phyloP scores from a whole-genome alignment of 2,329 filamentous ascomycete genomes.

The Rosellinia necatrix region DNA sequence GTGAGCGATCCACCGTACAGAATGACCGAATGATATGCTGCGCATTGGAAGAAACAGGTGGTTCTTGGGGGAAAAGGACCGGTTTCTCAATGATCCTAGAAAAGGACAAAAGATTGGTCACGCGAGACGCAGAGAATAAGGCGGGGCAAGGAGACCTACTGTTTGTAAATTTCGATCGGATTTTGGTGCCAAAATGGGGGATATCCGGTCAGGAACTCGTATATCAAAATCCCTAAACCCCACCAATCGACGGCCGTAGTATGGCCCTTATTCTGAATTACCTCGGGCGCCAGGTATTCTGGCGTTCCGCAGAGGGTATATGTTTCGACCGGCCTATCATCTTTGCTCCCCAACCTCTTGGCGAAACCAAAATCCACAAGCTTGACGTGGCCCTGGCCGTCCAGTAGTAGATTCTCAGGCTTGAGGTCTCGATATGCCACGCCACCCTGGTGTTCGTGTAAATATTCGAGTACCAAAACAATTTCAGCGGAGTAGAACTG shows the following conservation, averaged over 20 bases:
- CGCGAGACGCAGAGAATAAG: not conserved
- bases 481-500: constrained; percentile 87
- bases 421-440: constrained; percentile 83
- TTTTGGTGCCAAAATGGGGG: constrained; percentile 88
- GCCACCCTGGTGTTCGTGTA: constrained; percentile 77
- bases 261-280: constrained; percentile 81
- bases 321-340: constrained; percentile 64
- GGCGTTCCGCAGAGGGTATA: constrained; percentile 85
- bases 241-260: constrained; percentile 84
- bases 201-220: constrained; percentile 83
- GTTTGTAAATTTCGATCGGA: constrained; percentile 84
- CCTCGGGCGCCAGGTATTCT: constrained; percentile 82
- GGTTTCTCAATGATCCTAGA: constrained; percentile 77
- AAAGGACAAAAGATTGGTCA: no score
- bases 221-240: constrained; percentile 82
- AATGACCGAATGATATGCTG: constrained; percentile 76
- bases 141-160: constrained; percentile 51
- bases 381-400: constrained; percentile 78
- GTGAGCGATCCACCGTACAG: constrained; percentile 78
- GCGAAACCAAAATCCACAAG: constrained; percentile 86
- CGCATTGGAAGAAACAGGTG: constrained; percentile 67
- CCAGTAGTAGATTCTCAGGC: constrained; percentile 80
- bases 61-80: constrained; percentile 73
- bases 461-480: constrained; percentile 77
- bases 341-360: constrained; percentile 69